Conservation (phyloP, 1,284 basidiomycete genomes). For the Coniophora puteana region DNA sequence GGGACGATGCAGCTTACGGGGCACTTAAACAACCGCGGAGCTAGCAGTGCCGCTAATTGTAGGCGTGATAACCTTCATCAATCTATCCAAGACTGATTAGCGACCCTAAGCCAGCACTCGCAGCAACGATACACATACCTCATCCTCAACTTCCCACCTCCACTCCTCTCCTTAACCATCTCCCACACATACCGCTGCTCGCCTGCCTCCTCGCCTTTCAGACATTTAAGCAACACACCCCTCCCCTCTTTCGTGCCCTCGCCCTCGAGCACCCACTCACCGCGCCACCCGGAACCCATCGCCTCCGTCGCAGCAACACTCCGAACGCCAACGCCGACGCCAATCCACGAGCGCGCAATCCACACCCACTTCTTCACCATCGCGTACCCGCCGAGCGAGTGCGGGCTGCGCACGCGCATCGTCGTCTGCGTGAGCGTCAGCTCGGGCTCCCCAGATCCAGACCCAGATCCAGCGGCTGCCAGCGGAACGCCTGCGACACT, state of each 20-base stretch:
- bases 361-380: slow-evolving; percentile 57
- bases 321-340: slow-evolving; percentile 35
- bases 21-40: too few relatives aligned
- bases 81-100: too few relatives aligned
- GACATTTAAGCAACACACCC: slow-evolving; percentile 49
- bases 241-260: slow-evolving; percentile 70
- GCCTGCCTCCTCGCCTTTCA: slow-evolving; percentile 34
- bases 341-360: slow-evolving; percentile 49
- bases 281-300: slow-evolving; percentile 65
- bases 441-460: slow-evolving; percentile 32
- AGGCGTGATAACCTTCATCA: too few relatives aligned
- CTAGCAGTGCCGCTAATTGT: too few relatives aligned
- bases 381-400: slow-evolving; percentile 52
- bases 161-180: slow-evolving; percentile 57
- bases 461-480: slow-evolving; percentile 9
- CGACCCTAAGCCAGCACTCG: slow-evolving; percentile 1
- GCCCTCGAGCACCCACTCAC: slow-evolving; percentile 72
- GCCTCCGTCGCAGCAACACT: slow-evolving; percentile 29
- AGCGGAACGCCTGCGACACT: slow-evolving; percentile 19
- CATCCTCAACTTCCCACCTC: slow-evolving; percentile 58
- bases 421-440: slow-evolving; percentile 36
- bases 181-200: slow-evolving; percentile 47
- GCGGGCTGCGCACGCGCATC: slow-evolving; percentile 47
- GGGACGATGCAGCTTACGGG: too few relatives aligned
- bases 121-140: slow-evolving; percentile 37